Evolutionary conservation across 2,329 filamentous ascomycete species (phyloP).

Genomic region (Aspergillus sp.): DNA sequence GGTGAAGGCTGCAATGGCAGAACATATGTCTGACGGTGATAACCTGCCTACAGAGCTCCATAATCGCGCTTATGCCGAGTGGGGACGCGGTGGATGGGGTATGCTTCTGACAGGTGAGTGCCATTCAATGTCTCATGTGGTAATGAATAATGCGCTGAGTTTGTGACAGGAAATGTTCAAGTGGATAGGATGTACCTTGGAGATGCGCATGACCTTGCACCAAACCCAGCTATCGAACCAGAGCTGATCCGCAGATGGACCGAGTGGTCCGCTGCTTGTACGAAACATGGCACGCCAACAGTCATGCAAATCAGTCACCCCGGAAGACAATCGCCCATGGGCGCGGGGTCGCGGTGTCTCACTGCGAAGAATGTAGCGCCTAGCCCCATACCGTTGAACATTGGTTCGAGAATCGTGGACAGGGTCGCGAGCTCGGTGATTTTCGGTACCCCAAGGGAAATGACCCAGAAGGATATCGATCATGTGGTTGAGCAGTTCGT

Average conservation of each 20-base stretch:
- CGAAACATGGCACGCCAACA: conserved; percentile 34
- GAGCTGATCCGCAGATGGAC: conserved; percentile 3
- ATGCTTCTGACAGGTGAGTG: conserved; percentile 8
- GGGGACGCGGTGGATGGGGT: conserved; percentile 9
- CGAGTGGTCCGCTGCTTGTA: conserved; percentile 5
- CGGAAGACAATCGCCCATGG: conserved; percentile 38
- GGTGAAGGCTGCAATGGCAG: conserved; percentile 11
- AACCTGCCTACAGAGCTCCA: conserved; percentile 1
- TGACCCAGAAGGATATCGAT: conserved; percentile 55
- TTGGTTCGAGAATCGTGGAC: neutral
- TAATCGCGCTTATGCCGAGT: conserved; percentile 6
- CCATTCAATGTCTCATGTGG: neutral
- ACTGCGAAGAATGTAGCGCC: conserved; percentile 25
- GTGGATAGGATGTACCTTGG: conserved; percentile 11
- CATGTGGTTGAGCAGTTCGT: conserved; percentile 54
- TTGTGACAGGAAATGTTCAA: conserved; percentile 3
- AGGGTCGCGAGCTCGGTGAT: neutral
- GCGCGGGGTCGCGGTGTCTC: conserved; percentile 31
- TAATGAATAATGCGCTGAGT: neutral
- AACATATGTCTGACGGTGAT: conserved; percentile 5
- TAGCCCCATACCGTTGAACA: conserved; percentile 13
- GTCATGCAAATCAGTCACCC: conserved; percentile 43
- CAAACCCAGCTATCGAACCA: neutral
- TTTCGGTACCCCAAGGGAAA: conserved; percentile 54
- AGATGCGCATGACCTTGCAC: neutral